Evolutionary conservation across 148 eudicot genomes (phyloP), one percentile per base, ranked within the genome.

Genomic region (Camellia sinensis): DNA sequence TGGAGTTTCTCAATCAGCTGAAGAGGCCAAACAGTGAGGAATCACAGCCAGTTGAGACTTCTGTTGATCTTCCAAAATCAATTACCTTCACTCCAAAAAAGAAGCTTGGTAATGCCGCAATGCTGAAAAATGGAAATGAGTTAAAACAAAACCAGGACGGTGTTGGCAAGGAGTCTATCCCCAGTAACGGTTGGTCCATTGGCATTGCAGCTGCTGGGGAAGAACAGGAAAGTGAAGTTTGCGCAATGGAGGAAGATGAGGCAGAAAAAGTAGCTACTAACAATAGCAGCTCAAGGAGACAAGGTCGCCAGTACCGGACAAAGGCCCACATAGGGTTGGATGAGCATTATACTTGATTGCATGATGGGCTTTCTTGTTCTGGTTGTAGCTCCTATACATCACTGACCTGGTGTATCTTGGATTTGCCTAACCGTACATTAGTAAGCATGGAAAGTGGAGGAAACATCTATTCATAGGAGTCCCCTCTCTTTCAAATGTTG

Each of bases 211-310:
- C 73, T 66, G 60, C 73, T 66, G 73, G 65, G 65, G 80, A 80
- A 74, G 71, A 67, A 17, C 76, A 73, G 74, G 90, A 81, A 62
- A 61, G 63, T 80, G 93, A 80, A 73, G 71, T 73, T 79, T 86
- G 84, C 76, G 89, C 83, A 64, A 93, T 93, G 97, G 95, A 93
- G 76, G 93, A 89, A 82, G 97, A 93, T 71, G 88, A 89, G 72
- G 86, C 83, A 75, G 79, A 75, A 76, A 59, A 65, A 18, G 72
- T 80, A 72, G 78, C 61, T 50, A 63, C 63, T 46, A 80, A 61
- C 69, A 76, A 45, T 71, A 81, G 78, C 19, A 83, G 76, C 84
- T 80, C 71, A 50, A 84, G 64, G 73, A 88, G 81, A 84, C 52
- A 84, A 71, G 79, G 86, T 79, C 93, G 95, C 50, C 82, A 72